Base-by-base conservation (phyloP, 192 early-diverging fungal genomes). In the Entomortierella parvispora region DNA sequence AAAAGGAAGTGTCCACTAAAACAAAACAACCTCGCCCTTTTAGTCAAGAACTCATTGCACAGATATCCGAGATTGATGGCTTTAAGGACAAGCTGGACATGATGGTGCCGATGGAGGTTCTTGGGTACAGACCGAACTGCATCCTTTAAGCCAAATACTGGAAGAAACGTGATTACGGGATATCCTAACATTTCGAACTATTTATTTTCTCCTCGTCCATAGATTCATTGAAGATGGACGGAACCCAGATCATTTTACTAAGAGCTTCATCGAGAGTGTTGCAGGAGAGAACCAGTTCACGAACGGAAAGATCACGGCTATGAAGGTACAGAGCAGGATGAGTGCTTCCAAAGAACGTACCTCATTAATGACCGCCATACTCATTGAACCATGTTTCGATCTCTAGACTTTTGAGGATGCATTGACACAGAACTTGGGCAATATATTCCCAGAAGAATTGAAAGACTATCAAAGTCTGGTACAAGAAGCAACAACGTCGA, bases 251-350 rank as follows among this genome's bases (percentile, higher is more conserved):
- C 68, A 84, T 3, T 86, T 86, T 54, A 84, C 85, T 22, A 81
- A 84, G 62, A 78, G 68, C 32, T 86, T 86, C 66, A 68, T 84
- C 45, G 81, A 83, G 40, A 55, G 83, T 57, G 80, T 82, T 28
- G 85, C 81, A 23, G 83, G 79, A 44, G 85, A 86, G 48, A 86
- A 86, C 37, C 85, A 86, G 34, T 84, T 81, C 52, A 86, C 85
- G 0, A 84, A 86, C 45, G 85, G 85, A 50, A 86, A 86, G 43
- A 81, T 86, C 52, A 64, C 72, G 23, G 82, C 85, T 11, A 71
- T 86, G 23, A 71, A 82, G 56, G 85, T 81, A 82, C 68, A 40
- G 37, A 1, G 1, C 17, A 4, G 7, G 12, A 11, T 33, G 49
- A 42, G 23, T 61, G 8, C 33, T 40, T n/a, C n/a, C 37, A 40